Conservation (phyloP, 768 basidiomycete genomes). For the Candolleomyces eurysporus region DNA sequence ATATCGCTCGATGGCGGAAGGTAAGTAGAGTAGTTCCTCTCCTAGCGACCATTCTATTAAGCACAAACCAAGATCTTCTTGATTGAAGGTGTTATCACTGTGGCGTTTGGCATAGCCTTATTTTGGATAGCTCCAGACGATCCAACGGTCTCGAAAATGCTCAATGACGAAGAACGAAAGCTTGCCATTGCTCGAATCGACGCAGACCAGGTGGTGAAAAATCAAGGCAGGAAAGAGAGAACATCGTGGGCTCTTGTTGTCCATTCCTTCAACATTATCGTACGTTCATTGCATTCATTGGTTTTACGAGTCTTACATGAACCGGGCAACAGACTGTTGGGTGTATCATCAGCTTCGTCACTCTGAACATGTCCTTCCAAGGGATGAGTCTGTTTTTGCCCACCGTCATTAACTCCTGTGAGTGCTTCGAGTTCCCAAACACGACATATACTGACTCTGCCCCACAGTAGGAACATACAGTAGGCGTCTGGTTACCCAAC, state of each 20-base stretch:
- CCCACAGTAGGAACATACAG: constrained; percentile 32
- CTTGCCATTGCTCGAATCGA: constrained; percentile 28
- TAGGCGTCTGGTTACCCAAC: constrained; percentile 24
- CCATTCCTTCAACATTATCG: constrained; percentile 22
- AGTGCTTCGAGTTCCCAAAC: constrained; percentile 14
- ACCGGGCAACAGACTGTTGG: constrained; percentile 25
- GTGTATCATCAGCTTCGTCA: constrained; percentile 26
- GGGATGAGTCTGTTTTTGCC: constrained; percentile 39
- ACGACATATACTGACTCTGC: too few species aligned
- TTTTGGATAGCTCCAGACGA: constrained; percentile 26
- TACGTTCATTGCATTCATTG: constrained; percentile 4
- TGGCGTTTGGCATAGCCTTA: constrained; percentile 21
- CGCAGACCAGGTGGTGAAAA: constrained; percentile 22
- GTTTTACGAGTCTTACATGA: not conserved
- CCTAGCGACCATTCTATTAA: not conserved
- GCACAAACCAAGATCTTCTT: constrained; percentile 33
- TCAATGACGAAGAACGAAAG: constrained; percentile 25
- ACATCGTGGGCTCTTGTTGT: not conserved
- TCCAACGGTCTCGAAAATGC: constrained; percentile 23
- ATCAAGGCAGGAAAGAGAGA: constrained; percentile 11
- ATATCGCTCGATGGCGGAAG: constrained; percentile 32
- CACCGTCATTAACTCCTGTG: constrained; percentile 26
- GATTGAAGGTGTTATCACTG: constrained; percentile 36
- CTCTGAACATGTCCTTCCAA: constrained; percentile 43
- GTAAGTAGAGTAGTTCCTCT: not conserved